These are phyloP conservation scores for Gracilariopsis chorda DNA, from an alignment of 23 red algal species.

Conservation along the genomic window DNA sequence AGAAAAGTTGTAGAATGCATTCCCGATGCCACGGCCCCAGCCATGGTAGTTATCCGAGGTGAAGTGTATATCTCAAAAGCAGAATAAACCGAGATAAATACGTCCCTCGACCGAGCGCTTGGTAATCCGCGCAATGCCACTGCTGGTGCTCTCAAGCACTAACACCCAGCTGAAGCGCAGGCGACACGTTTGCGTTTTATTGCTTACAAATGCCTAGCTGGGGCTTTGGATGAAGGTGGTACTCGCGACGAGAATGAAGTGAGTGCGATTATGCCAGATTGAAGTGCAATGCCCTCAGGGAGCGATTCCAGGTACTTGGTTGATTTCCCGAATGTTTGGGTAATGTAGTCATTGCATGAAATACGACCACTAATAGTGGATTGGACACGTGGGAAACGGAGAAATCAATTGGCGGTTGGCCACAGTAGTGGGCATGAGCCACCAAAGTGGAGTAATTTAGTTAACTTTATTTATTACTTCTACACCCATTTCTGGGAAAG, in stretches of 20 bases:
- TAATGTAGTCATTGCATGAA: no score
- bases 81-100: conserved; percentile 52
- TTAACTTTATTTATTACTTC: no score
- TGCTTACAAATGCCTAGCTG: conserved; percentile 61
- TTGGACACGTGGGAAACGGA: no score
- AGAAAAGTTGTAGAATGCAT: conserved; percentile 28
- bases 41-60: conserved; percentile 52
- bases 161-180: conserved; percentile 30
- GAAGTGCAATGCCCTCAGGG: no score
- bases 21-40: not conserved
- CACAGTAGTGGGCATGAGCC: no score
- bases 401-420: no score
- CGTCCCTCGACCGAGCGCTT: conserved; percentile 16
- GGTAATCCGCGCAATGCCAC: conserved; percentile 77
- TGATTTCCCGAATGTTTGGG: no score
- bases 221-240: not conserved
- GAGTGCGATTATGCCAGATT: not conserved
- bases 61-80: conserved; percentile 65
- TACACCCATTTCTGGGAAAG: no score
- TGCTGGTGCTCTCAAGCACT: conserved; percentile 76
- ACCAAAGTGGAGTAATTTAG: no score
- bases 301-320: no score
- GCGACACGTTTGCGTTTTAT: conserved; percentile 62
- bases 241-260: not conserved
- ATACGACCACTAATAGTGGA: no score